Base-by-base conservation (phyloP, 2,329 filamentous ascomycete species). In the Fusarium fracticaudum region DNA sequence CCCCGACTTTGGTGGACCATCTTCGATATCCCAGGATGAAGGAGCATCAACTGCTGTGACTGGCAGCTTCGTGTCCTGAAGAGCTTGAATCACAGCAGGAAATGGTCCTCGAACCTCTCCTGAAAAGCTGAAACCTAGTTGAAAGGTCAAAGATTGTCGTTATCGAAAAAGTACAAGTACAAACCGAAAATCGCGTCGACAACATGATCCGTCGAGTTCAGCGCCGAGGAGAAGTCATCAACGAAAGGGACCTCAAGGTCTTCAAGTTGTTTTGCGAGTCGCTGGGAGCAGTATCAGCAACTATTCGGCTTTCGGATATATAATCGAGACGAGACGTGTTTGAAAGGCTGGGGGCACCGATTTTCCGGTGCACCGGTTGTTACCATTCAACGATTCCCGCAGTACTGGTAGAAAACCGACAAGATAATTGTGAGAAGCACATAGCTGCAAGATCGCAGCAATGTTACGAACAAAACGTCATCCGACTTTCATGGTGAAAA, bases 51-150 rank as follows among this genome's bases (percentile, higher is more conserved):
- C 94, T 6, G 94, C 93, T 6, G 96, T 92, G 0, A 98, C 93
- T 0, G 95, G 93, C 13, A 96, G 79, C 33, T 88, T 88, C 10
- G 93, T 92, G 47, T 91, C 87, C 76, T 94, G 90, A 43, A 99
- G 87, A 13, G 93, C 91, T 69, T 89, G 86, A 76, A 99, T 97
- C 20, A 98, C 93, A 1, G 87, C 87, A 2, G 92, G 91, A 80
- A 98, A 99, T 3, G 96, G 96, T 74, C 97, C 94, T n/a, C 96
- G 91, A 60, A 99, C 92, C 74, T 96, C 92, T 12, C 95, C 96
- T 4, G 91, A 92, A 85, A 99, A 99, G 69, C 93, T 96, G 85
- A 99, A 99, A 13, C 94, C 92, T 93, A 41, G 51, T 60, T 29
- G n/a, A 38, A 60, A 38, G 38, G 67, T 79, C 47, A 78, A 62